phyloP scores from a whole-genome alignment of 352 stramenopile genomes.

The Pythium apleroticum region DNA sequence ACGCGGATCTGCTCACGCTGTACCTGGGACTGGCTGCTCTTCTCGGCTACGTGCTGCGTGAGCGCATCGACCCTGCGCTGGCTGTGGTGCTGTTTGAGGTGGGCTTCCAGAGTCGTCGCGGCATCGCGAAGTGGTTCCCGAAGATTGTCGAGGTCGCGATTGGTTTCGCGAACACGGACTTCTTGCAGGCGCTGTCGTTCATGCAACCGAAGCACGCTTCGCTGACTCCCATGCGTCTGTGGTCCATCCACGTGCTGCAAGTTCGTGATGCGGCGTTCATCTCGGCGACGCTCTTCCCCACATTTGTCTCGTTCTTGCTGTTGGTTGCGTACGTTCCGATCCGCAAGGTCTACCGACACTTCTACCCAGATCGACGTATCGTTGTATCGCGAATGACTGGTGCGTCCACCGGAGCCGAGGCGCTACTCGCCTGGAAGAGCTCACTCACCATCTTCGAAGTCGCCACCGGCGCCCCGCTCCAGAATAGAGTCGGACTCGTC shows the following conservation, averaged over 20 bases:
- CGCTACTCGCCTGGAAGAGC: slow-evolving; percentile 6
- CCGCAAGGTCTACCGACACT: slow-evolving; percentile 14
- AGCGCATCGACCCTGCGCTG: slow-evolving; percentile 21
- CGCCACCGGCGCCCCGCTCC: slow-evolving; percentile 20
- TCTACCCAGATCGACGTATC: neutral
- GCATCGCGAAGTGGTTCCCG: slow-evolving; percentile 7
- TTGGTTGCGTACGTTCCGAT: slow-evolving; percentile 3
- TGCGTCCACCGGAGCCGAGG: slow-evolving; percentile 1
- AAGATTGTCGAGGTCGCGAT: neutral
- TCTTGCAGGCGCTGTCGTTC: slow-evolving; percentile 17
- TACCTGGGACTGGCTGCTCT: slow-evolving; percentile 30
- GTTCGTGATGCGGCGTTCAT: neutral
- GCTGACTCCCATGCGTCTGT: slow-evolving; percentile 33
- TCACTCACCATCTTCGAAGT: slow-evolving; percentile 23
- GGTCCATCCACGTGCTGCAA: slow-evolving; percentile 12
- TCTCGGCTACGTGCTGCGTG: slow-evolving; percentile 8
- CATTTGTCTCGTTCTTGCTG: slow-evolving; percentile 5
- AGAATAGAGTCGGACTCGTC: slow-evolving; percentile 30
- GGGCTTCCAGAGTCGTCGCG: slow-evolving; percentile 1
- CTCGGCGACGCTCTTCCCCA: slow-evolving; percentile 8
- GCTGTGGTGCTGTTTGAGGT: slow-evolving; percentile 20
- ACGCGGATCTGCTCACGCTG: slow-evolving; percentile 37
- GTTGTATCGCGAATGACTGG: neutral
- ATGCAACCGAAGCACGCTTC: slow-evolving; percentile 20
- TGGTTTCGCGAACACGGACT: slow-evolving; percentile 22